Evolutionary conservation across 2,329 filamentous ascomycete species (phyloP).

Genomic region (Acarospora socialis): DNA sequence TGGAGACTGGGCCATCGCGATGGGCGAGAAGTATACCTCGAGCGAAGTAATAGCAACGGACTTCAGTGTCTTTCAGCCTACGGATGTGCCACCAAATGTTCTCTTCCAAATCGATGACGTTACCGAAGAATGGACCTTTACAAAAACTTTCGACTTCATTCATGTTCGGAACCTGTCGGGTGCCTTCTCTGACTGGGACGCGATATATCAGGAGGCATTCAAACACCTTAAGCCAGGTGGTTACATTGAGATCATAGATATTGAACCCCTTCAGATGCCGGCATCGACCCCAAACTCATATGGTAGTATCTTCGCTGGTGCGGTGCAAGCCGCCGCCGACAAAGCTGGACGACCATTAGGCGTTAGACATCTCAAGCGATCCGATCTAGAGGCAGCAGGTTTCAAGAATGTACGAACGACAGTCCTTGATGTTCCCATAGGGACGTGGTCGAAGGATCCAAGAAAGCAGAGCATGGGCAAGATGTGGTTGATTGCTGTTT

Average conservation of each 20-base stretch:
- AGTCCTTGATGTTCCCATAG: conserved; percentile 25
- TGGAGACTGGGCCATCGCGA: conserved; percentile 36
- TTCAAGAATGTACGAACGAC: conserved; percentile 29
- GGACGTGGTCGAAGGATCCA: conserved; percentile 23
- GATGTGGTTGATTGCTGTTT: conserved; percentile 26
- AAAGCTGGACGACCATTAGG: conserved; percentile 27
- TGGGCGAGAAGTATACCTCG: conserved; percentile 29
- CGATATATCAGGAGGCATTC: conserved; percentile 32
- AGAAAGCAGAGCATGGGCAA: conserved; percentile 25
- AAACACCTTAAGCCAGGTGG: conserved; percentile 32
- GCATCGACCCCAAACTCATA: conserved; percentile 19
- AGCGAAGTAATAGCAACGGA: conserved; percentile 34
- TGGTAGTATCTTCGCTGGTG: conserved; percentile 21
- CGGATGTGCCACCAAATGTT: conserved; percentile 25
- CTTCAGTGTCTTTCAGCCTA: conserved; percentile 26
- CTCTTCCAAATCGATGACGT: conserved; percentile 38
- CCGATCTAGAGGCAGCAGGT: conserved; percentile 28
- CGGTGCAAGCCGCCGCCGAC: conserved; percentile 26
- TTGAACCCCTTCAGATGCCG: conserved; percentile 8
- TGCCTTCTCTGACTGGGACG: conserved; percentile 32
- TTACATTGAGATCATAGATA: conserved; percentile 33
- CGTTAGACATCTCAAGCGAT: conserved; percentile 28
- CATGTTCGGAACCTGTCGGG: conserved; percentile 35
- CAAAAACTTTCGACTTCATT: conserved; percentile 34
- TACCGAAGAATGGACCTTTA: conserved; percentile 34